phyloP scores from a whole-genome alignment of 495 filamentous ascomycete genomes.

The Chaetomium tenue region DNA sequence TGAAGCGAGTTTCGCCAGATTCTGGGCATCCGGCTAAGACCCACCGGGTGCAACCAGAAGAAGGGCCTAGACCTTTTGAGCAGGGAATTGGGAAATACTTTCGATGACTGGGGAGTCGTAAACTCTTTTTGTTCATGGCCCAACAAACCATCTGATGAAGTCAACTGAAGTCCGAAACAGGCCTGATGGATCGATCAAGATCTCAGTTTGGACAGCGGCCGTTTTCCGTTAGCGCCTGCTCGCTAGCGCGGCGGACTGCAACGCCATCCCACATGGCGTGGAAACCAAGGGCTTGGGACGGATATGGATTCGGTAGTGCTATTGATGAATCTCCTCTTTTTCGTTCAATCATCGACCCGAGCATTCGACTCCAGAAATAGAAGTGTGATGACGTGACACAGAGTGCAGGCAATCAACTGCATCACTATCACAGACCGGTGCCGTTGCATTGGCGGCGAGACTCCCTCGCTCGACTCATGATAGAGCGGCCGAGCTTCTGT shows the following conservation, averaged over 20 bases:
- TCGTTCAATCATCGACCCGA: neutral
- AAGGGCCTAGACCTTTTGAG: neutral
- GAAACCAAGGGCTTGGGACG: slow-evolving; percentile 21
- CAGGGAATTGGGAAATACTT: neutral
- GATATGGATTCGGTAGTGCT: neutral
- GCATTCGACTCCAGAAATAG: slow-evolving; percentile 8
- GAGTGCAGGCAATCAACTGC: neutral
- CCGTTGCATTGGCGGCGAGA: neutral
- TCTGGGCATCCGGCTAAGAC: neutral
- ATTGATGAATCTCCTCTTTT: slow-evolving; percentile 9
- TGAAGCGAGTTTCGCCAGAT: slow-evolving; percentile 5
- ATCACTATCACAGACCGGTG: slow-evolving; percentile 28
- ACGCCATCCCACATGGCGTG: slow-evolving; percentile 18
- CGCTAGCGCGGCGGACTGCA: neutral
- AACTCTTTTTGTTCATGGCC: neutral
- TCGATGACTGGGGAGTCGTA: neutral
- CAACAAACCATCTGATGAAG: neutral
- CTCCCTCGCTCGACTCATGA: neutral
- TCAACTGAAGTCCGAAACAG: neutral
- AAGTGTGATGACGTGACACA: neutral
- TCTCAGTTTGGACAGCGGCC: neutral
- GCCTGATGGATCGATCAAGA: neutral
- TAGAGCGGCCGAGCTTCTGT: neutral
- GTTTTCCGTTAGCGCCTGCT: slow-evolving; percentile 5
- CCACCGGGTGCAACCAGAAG: neutral